These are phyloP conservation scores for Ceratocystis cacaofunesta DNA, from an alignment of 2,329 filamentous ascomycete species.

Conservation along the genomic window DNA sequence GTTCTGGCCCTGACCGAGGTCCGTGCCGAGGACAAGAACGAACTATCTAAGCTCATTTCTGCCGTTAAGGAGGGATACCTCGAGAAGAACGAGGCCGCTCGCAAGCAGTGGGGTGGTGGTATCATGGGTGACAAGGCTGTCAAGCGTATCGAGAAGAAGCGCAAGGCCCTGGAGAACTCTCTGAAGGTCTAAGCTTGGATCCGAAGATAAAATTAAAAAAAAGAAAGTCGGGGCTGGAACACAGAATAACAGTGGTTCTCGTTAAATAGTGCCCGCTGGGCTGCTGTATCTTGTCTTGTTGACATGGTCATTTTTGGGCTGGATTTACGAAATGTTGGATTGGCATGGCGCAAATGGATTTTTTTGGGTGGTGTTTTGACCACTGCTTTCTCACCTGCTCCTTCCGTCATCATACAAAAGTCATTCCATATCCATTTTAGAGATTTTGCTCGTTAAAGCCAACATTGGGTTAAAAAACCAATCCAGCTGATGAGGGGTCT, in stretches of 20 bases:
- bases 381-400: neutral
- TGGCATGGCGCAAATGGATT: conserved; percentile 17
- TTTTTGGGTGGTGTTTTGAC: conserved; percentile 9
- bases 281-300: conserved; percentile 15
- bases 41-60: conserved; percentile 91
- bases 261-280: conserved; percentile 11
- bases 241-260: conserved; percentile 12
- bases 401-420: neutral
- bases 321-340: conserved; percentile 2
- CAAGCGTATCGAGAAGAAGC: conserved; percentile 64
- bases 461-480: no score
- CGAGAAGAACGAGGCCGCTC: conserved; percentile 83
- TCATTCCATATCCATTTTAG: neutral
- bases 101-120: conserved; percentile 96
- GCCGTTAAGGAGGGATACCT: conserved; percentile 97
- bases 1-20: conserved; percentile 94
- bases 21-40: conserved; percentile 93
- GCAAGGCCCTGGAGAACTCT: conserved; percentile 83
- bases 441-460: no score
- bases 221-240: conserved; percentile 15
- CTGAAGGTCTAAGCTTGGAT: conserved; percentile 75
- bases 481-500: no score
- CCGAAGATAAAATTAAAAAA: conserved; percentile 9
- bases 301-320: conserved; percentile 10
- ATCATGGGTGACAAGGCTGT: conserved; percentile 97